phyloP scores from a whole-genome alignment of 441 rosid species.

The Pelargonium cotyledonis region DNA sequence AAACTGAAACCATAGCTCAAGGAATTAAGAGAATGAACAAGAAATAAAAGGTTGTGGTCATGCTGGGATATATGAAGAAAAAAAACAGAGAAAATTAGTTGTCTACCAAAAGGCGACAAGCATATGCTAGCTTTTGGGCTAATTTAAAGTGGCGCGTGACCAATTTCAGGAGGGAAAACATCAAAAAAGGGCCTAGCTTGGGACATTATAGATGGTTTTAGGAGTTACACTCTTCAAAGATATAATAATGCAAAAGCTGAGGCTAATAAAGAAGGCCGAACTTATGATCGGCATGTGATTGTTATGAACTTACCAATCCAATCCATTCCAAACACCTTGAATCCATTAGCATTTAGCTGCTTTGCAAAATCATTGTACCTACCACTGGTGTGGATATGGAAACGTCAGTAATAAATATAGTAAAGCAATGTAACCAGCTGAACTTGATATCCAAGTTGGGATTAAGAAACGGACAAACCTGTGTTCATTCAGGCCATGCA shows the following conservation, averaged over 20 bases:
- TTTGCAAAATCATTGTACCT: slow-evolving; percentile 73
- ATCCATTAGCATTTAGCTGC: slow-evolving; percentile 62
- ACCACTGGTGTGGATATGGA: slow-evolving; percentile 42
- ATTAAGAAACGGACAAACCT: slow-evolving; percentile 41
- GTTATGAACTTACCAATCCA: slow-evolving; percentile 63
- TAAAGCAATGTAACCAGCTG: background rate
- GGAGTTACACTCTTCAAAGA: background rate
- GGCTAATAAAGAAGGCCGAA: background rate
- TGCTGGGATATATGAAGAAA: too few species aligned
- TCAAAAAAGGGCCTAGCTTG: background rate
- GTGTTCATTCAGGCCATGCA: slow-evolving; percentile 90
- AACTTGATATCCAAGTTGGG: slow-evolving; percentile 2
- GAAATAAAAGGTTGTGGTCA: too few species aligned
- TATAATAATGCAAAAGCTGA: background rate
- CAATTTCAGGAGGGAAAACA: background rate
- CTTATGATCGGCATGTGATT: background rate
- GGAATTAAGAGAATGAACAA: too few species aligned
- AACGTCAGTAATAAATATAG: slow-evolving; percentile 6
- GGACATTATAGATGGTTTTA: background rate
- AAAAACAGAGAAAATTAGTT: too few species aligned
- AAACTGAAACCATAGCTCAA: too few species aligned
- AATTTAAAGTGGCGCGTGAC: too few species aligned
- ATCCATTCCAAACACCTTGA: slow-evolving; percentile 75
- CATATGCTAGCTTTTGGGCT: too few species aligned
- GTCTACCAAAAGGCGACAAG: too few species aligned